A percentile compares a stretch with the other conserved stretches of the same genome.
Conservation (phyloP, 768 basidiomycete genomes). For the Tremella fuciformis region DNA sequence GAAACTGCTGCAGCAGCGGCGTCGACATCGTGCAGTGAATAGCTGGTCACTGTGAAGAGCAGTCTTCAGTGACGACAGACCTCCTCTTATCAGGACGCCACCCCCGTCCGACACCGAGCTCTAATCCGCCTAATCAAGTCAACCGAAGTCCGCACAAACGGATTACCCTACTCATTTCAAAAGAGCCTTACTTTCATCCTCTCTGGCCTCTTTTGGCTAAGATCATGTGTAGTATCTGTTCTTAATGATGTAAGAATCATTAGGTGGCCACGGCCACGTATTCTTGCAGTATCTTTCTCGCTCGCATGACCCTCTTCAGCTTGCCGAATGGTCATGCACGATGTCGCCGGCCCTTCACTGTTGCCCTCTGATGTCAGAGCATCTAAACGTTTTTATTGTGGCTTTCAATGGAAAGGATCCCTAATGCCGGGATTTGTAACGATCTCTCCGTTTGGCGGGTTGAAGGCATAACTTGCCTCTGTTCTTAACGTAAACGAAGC, state of each 20-base stretch:
- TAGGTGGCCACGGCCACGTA: conserved; percentile 28
- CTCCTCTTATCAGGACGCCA: no score
- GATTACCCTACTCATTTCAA: neutral
- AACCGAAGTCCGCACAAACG: neutral
- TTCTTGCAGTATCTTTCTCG: conserved; percentile 37
- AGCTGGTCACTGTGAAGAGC: no score
- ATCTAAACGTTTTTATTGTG: conserved; percentile 5
- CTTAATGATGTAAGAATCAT: conserved; percentile 47
- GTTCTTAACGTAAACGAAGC: no score
- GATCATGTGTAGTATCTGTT: conserved; percentile 52
- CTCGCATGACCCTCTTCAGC: conserved; percentile 35
- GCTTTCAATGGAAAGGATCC: no score
- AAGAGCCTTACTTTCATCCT: conserved; percentile 27
- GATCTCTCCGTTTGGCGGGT: no score
- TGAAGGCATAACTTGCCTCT: no score
- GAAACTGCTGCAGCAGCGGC: conserved; percentile 46
- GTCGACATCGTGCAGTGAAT: conserved; percentile 34
- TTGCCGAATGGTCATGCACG: conserved; percentile 38
- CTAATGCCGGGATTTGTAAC: no score
- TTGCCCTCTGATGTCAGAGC: conserved; percentile 47
- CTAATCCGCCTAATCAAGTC: no score
- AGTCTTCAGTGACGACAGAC: no score
- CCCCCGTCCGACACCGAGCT: no score
- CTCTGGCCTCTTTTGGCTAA: conserved; percentile 52
- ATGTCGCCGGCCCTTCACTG: conserved; percentile 46